Percentiles rank a stretch among this genome's conserved stretches.
phyloP scores from a whole-genome alignment of 192 early-diverging fungal species.

The Coemansia sp. region DNA sequence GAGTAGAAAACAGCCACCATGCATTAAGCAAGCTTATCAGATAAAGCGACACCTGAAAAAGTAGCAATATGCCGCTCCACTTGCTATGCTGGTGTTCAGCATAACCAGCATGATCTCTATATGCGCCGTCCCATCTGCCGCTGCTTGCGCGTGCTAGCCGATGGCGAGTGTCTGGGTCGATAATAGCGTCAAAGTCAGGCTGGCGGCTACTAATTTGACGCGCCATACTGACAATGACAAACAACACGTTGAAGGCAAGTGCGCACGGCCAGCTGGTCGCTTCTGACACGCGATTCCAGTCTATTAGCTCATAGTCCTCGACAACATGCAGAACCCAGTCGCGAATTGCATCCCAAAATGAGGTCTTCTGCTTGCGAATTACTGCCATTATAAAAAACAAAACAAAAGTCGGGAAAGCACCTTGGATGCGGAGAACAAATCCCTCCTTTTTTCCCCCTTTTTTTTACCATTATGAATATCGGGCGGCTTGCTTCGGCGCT shows the following conservation, averaged over 20 bases:
- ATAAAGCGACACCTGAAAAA: slow-evolving; percentile 27
- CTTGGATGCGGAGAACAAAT: not conserved
- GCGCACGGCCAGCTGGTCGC: slow-evolving; percentile 53
- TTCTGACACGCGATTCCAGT: slow-evolving; percentile 47
- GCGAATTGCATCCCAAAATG: slow-evolving; percentile 44
- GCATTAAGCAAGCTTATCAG: slow-evolving; percentile 36
- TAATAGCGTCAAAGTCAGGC: slow-evolving; percentile 17
- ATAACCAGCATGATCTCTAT: not conserved
- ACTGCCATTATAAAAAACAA: slow-evolving; percentile 22
- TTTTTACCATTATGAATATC: slow-evolving; percentile 8
- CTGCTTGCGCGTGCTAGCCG: slow-evolving; percentile 3
- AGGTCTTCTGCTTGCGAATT: slow-evolving; percentile 21
- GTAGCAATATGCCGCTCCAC: slow-evolving; percentile 21
- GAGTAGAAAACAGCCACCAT: slow-evolving; percentile 27
- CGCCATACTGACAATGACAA: slow-evolving; percentile 23
- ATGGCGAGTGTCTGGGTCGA: slow-evolving; percentile 19
- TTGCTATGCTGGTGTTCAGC: not conserved
- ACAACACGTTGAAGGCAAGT: slow-evolving; percentile 36
- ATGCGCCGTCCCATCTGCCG: slow-evolving; percentile 10
- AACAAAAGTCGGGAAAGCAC: not conserved
- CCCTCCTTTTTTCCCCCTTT: slow-evolving; percentile 4
- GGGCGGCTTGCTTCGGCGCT: slow-evolving; percentile 23
- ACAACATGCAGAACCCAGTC: slow-evolving; percentile 45
- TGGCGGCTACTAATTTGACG: slow-evolving; percentile 22
- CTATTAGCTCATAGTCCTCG: slow-evolving; percentile 52